phyloP scores from a whole-genome alignment of 2,329 filamentous ascomycete genomes.

The Colletotrichum higginsianum region DNA sequence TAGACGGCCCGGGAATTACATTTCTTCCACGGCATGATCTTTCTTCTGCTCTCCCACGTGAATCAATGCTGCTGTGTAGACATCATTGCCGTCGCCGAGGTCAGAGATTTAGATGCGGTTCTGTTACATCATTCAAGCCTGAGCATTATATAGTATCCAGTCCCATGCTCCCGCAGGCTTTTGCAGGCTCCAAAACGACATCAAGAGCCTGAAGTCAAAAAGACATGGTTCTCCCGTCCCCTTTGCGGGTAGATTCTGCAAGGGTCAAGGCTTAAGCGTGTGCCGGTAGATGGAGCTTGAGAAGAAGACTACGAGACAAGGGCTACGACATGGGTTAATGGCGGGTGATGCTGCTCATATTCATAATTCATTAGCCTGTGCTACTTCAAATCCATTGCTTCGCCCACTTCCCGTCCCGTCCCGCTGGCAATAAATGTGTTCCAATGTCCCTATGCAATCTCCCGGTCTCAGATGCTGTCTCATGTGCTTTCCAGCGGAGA shows the following conservation, averaged over 20 bases:
- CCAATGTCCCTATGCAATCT: neutral
- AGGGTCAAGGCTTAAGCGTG: too few relatives aligned
- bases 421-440: neutral
- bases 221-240: too few relatives aligned
- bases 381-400: neutral
- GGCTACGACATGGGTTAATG: neutral
- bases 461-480: neutral
- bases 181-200: too few relatives aligned
- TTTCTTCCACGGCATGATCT: neutral
- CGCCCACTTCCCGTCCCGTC: neutral
- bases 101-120: too few relatives aligned
- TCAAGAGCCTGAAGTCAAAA: too few relatives aligned
- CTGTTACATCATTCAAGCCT: too few relatives aligned
- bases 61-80: neutral
- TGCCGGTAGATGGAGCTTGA: too few relatives aligned
- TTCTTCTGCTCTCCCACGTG: neutral
- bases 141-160: too few relatives aligned
- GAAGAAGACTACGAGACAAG: neutral
- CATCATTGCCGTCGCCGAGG: too few relatives aligned
- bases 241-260: too few relatives aligned
- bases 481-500: neutral
- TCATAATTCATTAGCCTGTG: conserved; percentile 30
- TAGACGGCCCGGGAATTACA: neutral
- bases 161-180: too few relatives aligned
- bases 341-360: neutral